Evolutionary conservation across 129 eudicot species (phyloP).

Genomic region (Tanacetum coccineum): DNA sequence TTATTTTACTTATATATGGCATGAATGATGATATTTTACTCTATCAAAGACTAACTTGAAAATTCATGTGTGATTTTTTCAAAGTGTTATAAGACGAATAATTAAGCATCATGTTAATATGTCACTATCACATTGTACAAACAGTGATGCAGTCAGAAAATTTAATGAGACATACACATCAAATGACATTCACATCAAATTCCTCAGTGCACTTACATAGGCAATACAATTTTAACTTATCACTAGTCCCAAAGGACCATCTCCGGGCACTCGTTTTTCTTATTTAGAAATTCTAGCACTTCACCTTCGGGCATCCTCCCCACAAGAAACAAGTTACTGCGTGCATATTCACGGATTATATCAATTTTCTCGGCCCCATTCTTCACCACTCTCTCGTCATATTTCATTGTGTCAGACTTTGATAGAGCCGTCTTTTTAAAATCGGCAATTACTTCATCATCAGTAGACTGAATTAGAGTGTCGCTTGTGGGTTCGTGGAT

Average conservation of each 20-base stretch:
- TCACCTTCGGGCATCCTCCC: slow-evolving; percentile 65
- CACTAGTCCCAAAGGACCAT: slow-evolving; percentile 58
- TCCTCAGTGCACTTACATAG: too few species aligned
- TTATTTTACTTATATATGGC: too few species aligned
- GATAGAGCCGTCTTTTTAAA: slow-evolving; percentile 25
- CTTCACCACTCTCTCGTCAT: slow-evolving; percentile 36
- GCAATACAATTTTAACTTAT: too few species aligned
- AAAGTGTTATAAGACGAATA: too few species aligned
- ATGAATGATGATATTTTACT: too few species aligned
- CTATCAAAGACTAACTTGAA: too few species aligned
- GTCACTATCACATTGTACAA: too few species aligned
- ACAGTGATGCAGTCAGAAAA: too few species aligned
- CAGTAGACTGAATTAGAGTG: slow-evolving; percentile 13
- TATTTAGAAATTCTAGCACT: slow-evolving; percentile 37
- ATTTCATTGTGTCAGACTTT: slow-evolving; percentile 33
- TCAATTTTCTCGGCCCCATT: slow-evolving; percentile 28
- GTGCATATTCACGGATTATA: slow-evolving; percentile 26
- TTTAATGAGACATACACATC: too few species aligned
- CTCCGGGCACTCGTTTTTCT: slow-evolving; percentile 48
- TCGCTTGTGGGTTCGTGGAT: slow-evolving; percentile 1
- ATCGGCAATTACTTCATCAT: slow-evolving; percentile 36
- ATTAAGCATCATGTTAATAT: too few species aligned
- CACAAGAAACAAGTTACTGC: slow-evolving; percentile 58
- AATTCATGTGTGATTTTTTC: too few species aligned
- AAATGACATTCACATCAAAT: too few species aligned